phyloP scores from a whole-genome alignment of 2,329 filamentous ascomycete genomes.

The Pseudomassariella vexata region DNA sequence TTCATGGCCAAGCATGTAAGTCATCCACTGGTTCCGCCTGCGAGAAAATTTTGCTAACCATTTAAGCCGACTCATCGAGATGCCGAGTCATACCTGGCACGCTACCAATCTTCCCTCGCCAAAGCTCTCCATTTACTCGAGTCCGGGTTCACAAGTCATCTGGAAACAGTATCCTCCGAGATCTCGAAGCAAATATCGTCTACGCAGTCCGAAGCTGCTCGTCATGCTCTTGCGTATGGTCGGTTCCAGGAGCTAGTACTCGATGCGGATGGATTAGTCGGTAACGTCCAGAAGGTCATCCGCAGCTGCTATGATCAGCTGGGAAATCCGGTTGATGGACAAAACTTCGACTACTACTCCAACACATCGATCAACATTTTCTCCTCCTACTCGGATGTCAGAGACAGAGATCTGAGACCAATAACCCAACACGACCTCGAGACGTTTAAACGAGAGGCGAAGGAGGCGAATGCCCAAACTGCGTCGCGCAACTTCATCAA shows the following conservation, averaged over 20 bases:
- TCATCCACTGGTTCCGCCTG: constrained; percentile 5
- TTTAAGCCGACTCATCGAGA: constrained; percentile 74
- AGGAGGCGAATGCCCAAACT: constrained; percentile 44
- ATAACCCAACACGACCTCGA: constrained; percentile 49
- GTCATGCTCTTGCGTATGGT: constrained; percentile 54
- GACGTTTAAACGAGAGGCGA: constrained; percentile 47
- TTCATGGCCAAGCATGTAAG: constrained; percentile 86
- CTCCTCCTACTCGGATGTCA: constrained; percentile 43
- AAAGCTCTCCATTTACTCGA: constrained; percentile 59
- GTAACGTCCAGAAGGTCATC: constrained; percentile 49
- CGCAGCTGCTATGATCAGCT: constrained; percentile 45
- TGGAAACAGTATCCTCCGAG: constrained; percentile 49
- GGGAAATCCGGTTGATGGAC: constrained; percentile 37
- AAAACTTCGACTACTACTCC: constrained; percentile 45
- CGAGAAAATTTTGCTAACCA: constrained; percentile 9
- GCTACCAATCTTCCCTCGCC: constrained; percentile 76
- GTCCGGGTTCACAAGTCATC: constrained; percentile 45
- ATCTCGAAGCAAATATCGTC: constrained; percentile 46
- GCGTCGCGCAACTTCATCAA: constrained; percentile 54
- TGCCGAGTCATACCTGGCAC: constrained; percentile 77
- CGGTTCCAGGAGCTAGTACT: constrained; percentile 54
- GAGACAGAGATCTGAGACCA: constrained; percentile 47
- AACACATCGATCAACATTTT: constrained; percentile 51
- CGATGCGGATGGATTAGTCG: constrained; percentile 49
- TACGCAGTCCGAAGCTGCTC: constrained; percentile 53